These are phyloP conservation scores for Nicotiana undulata DNA, from an alignment of 257 asterid species.

Conservation along the genomic window DNA sequence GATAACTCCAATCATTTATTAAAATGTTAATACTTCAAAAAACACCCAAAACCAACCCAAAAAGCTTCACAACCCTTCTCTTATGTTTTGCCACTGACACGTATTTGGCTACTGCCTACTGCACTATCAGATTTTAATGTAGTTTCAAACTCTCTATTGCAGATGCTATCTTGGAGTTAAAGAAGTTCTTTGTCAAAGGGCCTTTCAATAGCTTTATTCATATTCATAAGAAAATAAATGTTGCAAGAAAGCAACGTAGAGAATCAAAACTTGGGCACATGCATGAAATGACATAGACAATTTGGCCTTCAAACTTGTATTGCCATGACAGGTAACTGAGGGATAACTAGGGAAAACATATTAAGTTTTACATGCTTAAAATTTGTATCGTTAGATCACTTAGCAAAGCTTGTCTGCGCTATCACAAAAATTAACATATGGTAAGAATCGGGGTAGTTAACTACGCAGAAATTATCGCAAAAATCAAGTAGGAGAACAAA, in stretches of 20 bases:
- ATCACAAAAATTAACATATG: background rate
- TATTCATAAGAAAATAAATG: background rate
- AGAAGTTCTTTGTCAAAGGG: background rate
- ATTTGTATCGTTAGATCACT: background rate
- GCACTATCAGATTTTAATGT: background rate
- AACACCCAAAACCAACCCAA: background rate
- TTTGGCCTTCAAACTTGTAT: background rate
- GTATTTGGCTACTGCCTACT: background rate
- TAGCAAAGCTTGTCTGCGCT: background rate
- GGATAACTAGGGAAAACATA: background rate
- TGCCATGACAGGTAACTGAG: background rate
- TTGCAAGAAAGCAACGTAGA: background rate
- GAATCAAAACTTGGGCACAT: background rate
- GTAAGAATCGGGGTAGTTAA: background rate
- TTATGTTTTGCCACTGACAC: too few species aligned
- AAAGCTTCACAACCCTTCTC: background rate
- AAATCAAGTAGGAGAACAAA: conserved; percentile 14
- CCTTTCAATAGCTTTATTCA: background rate
- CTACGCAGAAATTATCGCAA: background rate
- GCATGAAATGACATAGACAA: background rate
- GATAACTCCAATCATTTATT: background rate
- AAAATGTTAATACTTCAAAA: background rate
- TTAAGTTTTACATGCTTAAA: background rate
- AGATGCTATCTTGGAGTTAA: background rate
- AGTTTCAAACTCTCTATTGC: background rate